A percentile compares a stretch with the other conserved stretches of the same genome.
Evolutionary conservation across 2,329 filamentous ascomycete genomes (phyloP).

Genomic region (Cladobotryum protrusum): DNA sequence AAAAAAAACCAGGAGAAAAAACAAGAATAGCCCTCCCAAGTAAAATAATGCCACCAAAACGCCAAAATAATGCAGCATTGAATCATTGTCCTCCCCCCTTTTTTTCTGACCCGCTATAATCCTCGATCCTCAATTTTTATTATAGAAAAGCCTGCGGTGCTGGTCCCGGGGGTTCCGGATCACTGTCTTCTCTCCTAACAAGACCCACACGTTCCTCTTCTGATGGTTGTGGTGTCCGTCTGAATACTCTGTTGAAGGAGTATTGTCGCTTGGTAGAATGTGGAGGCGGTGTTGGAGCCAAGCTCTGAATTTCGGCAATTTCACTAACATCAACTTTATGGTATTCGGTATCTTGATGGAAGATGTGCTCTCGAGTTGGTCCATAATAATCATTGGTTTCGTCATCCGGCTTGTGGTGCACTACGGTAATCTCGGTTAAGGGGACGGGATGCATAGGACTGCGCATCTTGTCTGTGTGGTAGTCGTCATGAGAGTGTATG

Average conservation of each 20-base stretch:
- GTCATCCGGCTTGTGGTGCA: constrained; percentile 38
- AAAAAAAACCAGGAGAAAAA: not conserved
- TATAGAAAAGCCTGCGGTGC: not conserved
- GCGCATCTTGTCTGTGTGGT: constrained; percentile 36
- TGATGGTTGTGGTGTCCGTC: constrained; percentile 45
- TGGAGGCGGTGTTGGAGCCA: constrained; percentile 55
- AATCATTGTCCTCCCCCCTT: not conserved
- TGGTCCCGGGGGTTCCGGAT: not conserved
- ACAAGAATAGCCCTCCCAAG: not conserved
- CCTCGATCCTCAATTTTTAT: not conserved
- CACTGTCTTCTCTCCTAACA: constrained; percentile 54
- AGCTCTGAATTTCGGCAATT: constrained; percentile 20
- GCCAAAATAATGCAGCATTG: not conserved
- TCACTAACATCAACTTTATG: constrained; percentile 39
- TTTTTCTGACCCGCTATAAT: not conserved
- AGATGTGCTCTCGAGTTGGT: constrained; percentile 38
- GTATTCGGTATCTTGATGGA: constrained; percentile 39
- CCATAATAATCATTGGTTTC: constrained; percentile 37
- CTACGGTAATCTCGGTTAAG: constrained; percentile 53
- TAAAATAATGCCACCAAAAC: not conserved
- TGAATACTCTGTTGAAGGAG: constrained; percentile 83
- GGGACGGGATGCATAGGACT: constrained; percentile 57
- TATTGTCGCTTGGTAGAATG: constrained; percentile 70
- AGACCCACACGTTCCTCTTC: constrained; percentile 80
- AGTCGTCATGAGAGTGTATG: constrained; percentile 27